These are phyloP conservation scores for Silene latifolia DNA, from an alignment of 148 eudicot genomes.

Conservation along the genomic window DNA sequence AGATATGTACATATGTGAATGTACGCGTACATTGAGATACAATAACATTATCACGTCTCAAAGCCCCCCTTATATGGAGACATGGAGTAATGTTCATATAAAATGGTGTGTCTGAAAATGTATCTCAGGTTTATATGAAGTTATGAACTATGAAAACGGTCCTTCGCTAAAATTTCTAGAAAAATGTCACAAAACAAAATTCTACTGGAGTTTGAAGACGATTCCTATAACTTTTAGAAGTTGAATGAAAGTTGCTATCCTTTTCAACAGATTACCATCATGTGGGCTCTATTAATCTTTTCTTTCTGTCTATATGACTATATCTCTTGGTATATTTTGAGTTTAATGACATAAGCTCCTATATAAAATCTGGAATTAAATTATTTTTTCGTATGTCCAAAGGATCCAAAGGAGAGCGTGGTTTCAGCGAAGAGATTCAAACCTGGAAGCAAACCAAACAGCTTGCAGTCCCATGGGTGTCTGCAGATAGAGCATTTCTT, in stretches of 20 bases:
- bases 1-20: too few species aligned
- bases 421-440: slow-evolving; percentile 46
- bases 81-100: too few species aligned
- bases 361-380: neutral
- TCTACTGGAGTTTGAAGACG: too few species aligned
- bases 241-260: neutral
- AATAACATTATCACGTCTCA: too few species aligned
- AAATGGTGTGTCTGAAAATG: too few species aligned
- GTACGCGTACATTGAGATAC: too few species aligned
- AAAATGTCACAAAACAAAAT: neutral
- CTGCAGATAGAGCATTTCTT: slow-evolving; percentile 79
- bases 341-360: neutral
- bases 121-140: too few species aligned
- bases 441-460: slow-evolving; percentile 43
- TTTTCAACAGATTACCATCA: too few species aligned
- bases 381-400: slow-evolving; percentile 12
- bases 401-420: slow-evolving; percentile 47
- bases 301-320: too few species aligned
- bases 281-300: too few species aligned
- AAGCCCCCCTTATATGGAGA: too few species aligned
- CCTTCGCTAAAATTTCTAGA: neutral
- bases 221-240: neutral
- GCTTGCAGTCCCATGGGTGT: slow-evolving; percentile 51
- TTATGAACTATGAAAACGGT: neutral
- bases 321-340: too few species aligned